These are phyloP conservation scores for Phytophthora pinifolia DNA, from an alignment of 352 stramenopile genomes.

Conservation along the genomic window DNA sequence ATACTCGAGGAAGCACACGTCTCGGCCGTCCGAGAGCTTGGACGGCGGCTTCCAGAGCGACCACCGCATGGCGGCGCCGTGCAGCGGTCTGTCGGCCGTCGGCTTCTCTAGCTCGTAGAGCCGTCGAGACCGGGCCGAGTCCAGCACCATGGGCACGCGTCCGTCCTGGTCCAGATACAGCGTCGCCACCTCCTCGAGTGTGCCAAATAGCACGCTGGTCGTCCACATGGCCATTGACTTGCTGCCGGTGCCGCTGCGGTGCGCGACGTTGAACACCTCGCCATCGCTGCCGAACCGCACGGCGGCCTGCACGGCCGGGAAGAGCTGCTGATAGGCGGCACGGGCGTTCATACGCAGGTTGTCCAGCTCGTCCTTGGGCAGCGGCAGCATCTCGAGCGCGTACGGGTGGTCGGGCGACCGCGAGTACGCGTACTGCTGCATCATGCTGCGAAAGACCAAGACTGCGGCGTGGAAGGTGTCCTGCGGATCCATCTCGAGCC, in stretches of 20 bases:
- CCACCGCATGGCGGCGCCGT: conserved; percentile 52
- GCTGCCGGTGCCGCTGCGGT: conserved; percentile 25
- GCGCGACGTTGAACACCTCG: conserved; percentile 39
- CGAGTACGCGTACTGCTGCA: conserved; percentile 46
- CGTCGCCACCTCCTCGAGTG: conserved; percentile 60
- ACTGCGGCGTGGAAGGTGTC: too few species aligned
- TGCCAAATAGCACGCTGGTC: conserved; percentile 48
- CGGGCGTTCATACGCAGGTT: conserved; percentile 34
- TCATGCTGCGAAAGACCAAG: conserved; percentile 10
- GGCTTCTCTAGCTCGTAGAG: conserved; percentile 60
- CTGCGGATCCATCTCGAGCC: conserved; percentile 5
- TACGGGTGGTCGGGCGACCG: conserved; percentile 50
- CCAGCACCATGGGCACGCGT: conserved; percentile 52
- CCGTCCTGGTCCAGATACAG: conserved; percentile 51
- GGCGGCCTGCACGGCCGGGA: conserved; percentile 35
- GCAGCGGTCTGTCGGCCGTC: conserved; percentile 41
- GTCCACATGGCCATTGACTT: conserved; percentile 69
- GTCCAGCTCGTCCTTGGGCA: conserved; percentile 33
- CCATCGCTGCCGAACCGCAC: conserved; percentile 39
- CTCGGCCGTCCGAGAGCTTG: conserved; percentile 49
- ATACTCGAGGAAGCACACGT: conserved; percentile 62
- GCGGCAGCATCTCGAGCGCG: conserved; percentile 43
- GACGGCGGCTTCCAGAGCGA: conserved; percentile 57
- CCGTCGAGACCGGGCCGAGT: conserved; percentile 39
- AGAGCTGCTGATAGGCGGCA: conserved; percentile 38